Base-by-base conservation (phyloP, 2,329 filamentous ascomycete genomes). In the Metarhizium album region DNA sequence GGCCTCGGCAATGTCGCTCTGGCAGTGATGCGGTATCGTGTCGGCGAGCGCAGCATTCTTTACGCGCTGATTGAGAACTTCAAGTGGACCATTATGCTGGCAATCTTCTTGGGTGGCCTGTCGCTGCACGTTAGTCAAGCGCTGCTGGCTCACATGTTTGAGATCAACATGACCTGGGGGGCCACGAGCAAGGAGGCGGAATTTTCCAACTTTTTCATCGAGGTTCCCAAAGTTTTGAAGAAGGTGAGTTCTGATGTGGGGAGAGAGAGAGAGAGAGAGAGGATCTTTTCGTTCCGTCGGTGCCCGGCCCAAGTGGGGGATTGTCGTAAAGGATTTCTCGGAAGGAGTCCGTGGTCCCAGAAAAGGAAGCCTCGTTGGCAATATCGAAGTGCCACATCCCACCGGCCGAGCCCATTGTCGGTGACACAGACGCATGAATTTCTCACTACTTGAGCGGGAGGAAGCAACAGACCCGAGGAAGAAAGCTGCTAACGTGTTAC, bases 141-240 rank as follows among this genome's bases (percentile, higher is more conserved):
- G 1, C 73, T 95, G 33, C 69, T 93, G 45, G 77, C 82, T 4
- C 89, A 94, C 71, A 87, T 93, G 79, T 87, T 93, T 64, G 82
- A 87, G 69, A 82, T 91, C 62, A 78, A 93, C 68, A 91, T 93
- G 84, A 80, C 79, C 3, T 93, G 88, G 88, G 87, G 87, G 47
- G 82, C 87, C 1, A 94, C 89, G 0, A 79, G 83, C 40, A 94
- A 94, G 70, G 89, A 95, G 70, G 80, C 80, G 47, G 84, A 89
- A 60, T 83, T 85, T 61, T 84, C 85, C 24, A 86, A 88, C 67
- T 94, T 94, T 69, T 91, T 90, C 69, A 85, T 87, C 53, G 88
- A 93, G 64, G 79, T 90, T 18, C 84, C 85, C 33, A 86, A 85
- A 63, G 86, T 94, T 40, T 65, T 91, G 59, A 84, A 83, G 68